These are phyloP conservation scores for Colletotrichum euphorbiae DNA, from an alignment of 2,329 filamentous ascomycete genomes.

Conservation along the genomic window DNA sequence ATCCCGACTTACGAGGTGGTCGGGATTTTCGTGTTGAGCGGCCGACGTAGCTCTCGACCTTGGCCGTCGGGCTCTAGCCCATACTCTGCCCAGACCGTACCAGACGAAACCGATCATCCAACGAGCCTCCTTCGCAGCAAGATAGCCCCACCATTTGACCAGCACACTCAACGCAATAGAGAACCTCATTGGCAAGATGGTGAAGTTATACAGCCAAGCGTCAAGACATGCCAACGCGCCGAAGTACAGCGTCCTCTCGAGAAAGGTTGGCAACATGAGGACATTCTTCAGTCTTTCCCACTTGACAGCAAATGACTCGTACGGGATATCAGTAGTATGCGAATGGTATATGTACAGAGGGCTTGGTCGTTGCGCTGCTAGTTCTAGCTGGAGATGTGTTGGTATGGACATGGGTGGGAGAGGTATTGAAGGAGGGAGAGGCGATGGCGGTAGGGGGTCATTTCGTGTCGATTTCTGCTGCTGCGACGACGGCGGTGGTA, in stretches of 20 bases:
- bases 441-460: conserved; percentile 55
- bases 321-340: conserved; percentile 71
- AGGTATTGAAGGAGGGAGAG: conserved; percentile 67
- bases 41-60: conserved; percentile 16
- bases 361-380: conserved; percentile 71
- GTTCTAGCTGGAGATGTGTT: conserved; percentile 73
- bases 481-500: conserved; percentile 56
- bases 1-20: conserved; percentile 24
- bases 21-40: conserved; percentile 13
- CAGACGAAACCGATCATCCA: conserved; percentile 84
- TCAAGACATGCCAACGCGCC: conserved; percentile 92
- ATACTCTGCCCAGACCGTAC: conserved; percentile 79
- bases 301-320: conserved; percentile 93
- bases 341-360: conserved; percentile 75
- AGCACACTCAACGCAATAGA: conserved; percentile 82
- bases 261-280: conserved; percentile 79
- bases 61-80: conserved; percentile 66
- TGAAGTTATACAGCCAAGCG: conserved; percentile 96
- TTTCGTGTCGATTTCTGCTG: conserved; percentile 38
- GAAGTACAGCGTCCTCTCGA: conserved; percentile 89
- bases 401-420: conserved; percentile 75
- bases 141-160: conserved; percentile 80
- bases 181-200: conserved; percentile 91
- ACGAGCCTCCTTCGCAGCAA: conserved; percentile 76
- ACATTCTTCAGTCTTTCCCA: conserved; percentile 93